Evolutionary conservation across 768 basidiomycete genomes (phyloP).

Genomic region (Leucocoprinus sp.): DNA sequence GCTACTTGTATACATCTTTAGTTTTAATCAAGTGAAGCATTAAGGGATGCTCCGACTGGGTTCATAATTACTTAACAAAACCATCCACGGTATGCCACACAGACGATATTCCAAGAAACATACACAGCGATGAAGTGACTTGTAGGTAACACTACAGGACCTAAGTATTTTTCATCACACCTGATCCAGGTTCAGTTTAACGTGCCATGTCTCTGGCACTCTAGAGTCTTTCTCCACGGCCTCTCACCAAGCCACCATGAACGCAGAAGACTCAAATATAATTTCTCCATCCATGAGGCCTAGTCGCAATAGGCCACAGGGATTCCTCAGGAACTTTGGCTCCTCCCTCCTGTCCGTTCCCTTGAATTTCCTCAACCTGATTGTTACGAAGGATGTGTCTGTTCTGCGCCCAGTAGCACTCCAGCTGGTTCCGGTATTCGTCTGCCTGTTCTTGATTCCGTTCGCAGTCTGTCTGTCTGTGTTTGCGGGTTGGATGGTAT

Average conservation of each 20-base stretch:
- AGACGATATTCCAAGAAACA: too few relatives aligned
- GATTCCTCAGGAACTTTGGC: background rate
- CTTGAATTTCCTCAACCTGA: slow-evolving; percentile 14
- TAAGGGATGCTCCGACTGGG: too few relatives aligned
- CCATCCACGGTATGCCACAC: too few relatives aligned
- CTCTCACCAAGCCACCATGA: background rate
- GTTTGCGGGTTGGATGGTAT: slow-evolving; percentile 66
- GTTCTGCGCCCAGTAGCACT: slow-evolving; percentile 47
- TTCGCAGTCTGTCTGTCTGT: slow-evolving; percentile 51
- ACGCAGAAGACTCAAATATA: background rate
- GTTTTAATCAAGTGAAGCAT: too few relatives aligned
- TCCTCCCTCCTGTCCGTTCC: slow-evolving; percentile 14
- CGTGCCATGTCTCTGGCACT: background rate
- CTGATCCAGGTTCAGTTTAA: background rate
- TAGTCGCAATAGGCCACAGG: background rate
- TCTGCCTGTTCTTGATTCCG: slow-evolving; percentile 57
- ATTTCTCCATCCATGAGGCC: background rate
- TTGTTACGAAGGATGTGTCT: slow-evolving; percentile 18
- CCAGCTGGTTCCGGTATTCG: slow-evolving; percentile 55
- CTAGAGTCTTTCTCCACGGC: background rate
- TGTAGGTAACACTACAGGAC: too few relatives aligned
- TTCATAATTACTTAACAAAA: too few relatives aligned
- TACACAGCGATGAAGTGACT: too few relatives aligned
- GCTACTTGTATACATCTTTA: too few relatives aligned
- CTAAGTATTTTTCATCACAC: background rate